Conservation (phyloP, 2,329 filamentous ascomycete species). For the Arthrobotrys megalospora region DNA sequence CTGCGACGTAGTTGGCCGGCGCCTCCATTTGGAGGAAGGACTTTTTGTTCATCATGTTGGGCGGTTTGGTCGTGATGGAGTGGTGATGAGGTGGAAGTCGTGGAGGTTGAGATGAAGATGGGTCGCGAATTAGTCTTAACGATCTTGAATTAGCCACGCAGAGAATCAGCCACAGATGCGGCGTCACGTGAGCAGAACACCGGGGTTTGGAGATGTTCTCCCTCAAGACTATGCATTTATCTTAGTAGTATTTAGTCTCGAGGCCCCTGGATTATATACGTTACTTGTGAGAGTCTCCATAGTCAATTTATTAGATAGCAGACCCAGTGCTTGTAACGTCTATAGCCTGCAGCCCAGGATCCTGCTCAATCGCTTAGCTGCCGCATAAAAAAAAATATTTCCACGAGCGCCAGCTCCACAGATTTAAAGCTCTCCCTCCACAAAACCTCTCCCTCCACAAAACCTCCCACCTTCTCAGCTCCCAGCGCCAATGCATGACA, state of each 20-base stretch:
- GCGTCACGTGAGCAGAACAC: not conserved
- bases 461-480: slow-evolving; percentile 1
- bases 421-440: slow-evolving; percentile 17
- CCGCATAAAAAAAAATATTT: slow-evolving; percentile 51
- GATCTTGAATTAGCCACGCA: slow-evolving; percentile 3
- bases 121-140: slow-evolving; percentile 30
- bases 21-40: slow-evolving; percentile 66
- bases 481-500: slow-evolving; percentile 61
- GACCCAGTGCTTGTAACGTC: not conserved
- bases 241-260: not conserved
- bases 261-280: not conserved
- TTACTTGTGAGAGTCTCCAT: not conserved
- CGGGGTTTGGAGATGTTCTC: not conserved
- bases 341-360: slow-evolving; percentile 3
- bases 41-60: slow-evolving; percentile 64
- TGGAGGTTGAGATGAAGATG: slow-evolving; percentile 14
- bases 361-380: slow-evolving; percentile 40
- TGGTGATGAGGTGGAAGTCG: slow-evolving; percentile 35
- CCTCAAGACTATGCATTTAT: not conserved
- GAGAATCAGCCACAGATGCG: slow-evolving; percentile 33
- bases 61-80: slow-evolving; percentile 5
- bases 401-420: slow-evolving; percentile 36
- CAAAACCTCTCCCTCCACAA: slow-evolving; percentile 1
- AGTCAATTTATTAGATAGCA: not conserved
- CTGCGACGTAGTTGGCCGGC: slow-evolving; percentile 79